phyloP scores from a whole-genome alignment of 2,329 filamentous ascomycete genomes.

The Alternaria consortialis region DNA sequence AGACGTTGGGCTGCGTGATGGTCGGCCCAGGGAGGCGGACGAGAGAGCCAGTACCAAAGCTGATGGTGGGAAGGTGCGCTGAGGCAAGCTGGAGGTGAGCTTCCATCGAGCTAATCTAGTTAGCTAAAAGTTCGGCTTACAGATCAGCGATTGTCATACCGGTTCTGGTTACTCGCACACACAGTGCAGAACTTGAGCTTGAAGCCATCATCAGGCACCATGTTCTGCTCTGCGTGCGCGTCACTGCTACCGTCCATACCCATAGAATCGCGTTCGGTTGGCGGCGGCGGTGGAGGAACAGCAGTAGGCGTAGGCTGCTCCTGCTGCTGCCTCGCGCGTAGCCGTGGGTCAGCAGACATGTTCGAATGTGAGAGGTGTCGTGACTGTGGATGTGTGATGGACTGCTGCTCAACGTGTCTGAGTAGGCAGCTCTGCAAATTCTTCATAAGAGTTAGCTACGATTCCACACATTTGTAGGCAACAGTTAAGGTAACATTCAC shows the following conservation, averaged over 20 bases:
- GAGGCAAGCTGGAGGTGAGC: slow-evolving; percentile 92
- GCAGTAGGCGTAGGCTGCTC: slow-evolving; percentile 58
- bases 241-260: slow-evolving; percentile 44
- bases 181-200: slow-evolving; percentile 98
- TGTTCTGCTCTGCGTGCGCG: slow-evolving; percentile 32
- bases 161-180: slow-evolving; percentile 98
- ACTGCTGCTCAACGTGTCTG: slow-evolving; percentile 7
- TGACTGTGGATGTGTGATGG: slow-evolving; percentile 1
- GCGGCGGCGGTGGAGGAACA: slow-evolving; percentile 61
- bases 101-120: slow-evolving; percentile 82
- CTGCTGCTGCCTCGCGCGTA: slow-evolving; percentile 56
- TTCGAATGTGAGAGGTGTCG: slow-evolving; percentile 12
- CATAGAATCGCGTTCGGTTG: slow-evolving; percentile 48
- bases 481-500: slow-evolving; percentile 21
- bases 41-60: slow-evolving; percentile 93
- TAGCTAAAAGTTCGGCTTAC: slow-evolving; percentile 11
- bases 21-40: slow-evolving; percentile 92
- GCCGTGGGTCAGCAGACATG: slow-evolving; percentile 59
- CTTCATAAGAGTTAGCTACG: slow-evolving; percentile 37
- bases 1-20: slow-evolving; percentile 94
- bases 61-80: slow-evolving; percentile 90
- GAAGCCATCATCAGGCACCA: slow-evolving; percentile 65
- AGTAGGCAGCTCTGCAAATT: slow-evolving; percentile 30
- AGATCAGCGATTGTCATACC: slow-evolving; percentile 63
- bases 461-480: slow-evolving; percentile 8